These are phyloP conservation scores for Meyerozyma sp. DNA, from an alignment of 1,139 yeast genomes.

Conservation along the genomic window DNA sequence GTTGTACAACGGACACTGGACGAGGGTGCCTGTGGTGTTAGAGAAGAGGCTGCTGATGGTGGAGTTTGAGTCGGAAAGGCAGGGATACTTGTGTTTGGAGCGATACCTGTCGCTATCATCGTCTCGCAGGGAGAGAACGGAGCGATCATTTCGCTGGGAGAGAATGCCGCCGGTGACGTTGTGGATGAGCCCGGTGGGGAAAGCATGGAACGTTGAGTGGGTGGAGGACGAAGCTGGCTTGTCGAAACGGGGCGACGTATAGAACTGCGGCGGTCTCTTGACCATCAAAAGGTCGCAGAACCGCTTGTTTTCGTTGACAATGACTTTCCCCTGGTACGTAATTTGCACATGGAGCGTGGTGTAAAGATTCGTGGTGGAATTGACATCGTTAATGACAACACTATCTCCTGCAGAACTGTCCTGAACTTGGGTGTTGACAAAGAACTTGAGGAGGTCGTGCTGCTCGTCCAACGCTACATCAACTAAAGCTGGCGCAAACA, in stretches of 20 bases:
- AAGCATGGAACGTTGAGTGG: background rate
- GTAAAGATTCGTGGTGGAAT: constrained; percentile 37
- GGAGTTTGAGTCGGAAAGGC: constrained; percentile 12
- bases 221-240: background rate
- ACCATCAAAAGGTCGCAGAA: constrained; percentile 44
- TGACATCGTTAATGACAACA: constrained; percentile 34
- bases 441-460: constrained; percentile 28
- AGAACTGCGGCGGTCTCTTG: constrained; percentile 25
- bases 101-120: background rate
- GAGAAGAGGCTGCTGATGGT: constrained; percentile 21
- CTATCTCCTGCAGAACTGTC: constrained; percentile 7
- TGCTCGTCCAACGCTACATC: constrained; percentile 38
- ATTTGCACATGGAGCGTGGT: constrained; percentile 46
- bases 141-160: background rate
- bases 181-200: background rate
- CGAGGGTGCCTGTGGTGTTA: constrained; percentile 21
- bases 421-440: constrained; percentile 31
- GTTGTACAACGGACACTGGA: constrained; percentile 38
- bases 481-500: constrained; percentile 29
- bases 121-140: background rate
- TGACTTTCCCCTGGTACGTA: constrained; percentile 38
- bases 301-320: constrained; percentile 34
- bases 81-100: background rate
- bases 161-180: background rate
- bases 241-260: constrained; percentile 19